Conservation (phyloP, 208 protist genomes). For the Acanthamoeba healyi region DNA sequence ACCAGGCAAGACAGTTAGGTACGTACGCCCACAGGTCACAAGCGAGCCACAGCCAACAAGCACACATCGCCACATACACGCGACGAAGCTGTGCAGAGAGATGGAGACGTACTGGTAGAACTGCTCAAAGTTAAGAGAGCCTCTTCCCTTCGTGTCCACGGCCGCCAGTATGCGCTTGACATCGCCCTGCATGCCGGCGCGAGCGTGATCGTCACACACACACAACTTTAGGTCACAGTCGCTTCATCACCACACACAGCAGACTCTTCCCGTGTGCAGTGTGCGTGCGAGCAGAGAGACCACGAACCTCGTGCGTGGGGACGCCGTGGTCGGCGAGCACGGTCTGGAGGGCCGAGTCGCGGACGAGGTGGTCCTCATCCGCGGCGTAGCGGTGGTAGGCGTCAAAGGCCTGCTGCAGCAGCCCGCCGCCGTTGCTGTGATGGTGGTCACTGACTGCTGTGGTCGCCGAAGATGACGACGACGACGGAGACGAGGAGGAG, state of each 20-base stretch:
- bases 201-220: background rate
- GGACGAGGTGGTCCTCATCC: slow-evolving; percentile 12
- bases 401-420: slow-evolving; percentile 46
- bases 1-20: no score
- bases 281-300: background rate
- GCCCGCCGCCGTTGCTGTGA: background rate
- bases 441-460: background rate
- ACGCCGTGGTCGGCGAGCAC: slow-evolving; percentile 4
- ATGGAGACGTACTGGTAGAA: slow-evolving; percentile 52
- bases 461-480: background rate
- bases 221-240: background rate
- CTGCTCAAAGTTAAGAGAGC: slow-evolving; percentile 46
- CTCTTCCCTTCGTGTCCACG: background rate
- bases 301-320: background rate
- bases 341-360: background rate
- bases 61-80: background rate
- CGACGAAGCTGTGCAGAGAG: background rate
- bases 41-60: background rate
- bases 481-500: background rate
- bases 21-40: no score
- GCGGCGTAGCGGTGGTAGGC: slow-evolving; percentile 32
- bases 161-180: slow-evolving; percentile 1
- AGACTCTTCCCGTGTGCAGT: no score
- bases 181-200: background rate
- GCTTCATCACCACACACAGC: no score